Evolutionary conservation across 441 rosid species (phyloP).

Genomic region (Euphorbia schlechtendalii): DNA sequence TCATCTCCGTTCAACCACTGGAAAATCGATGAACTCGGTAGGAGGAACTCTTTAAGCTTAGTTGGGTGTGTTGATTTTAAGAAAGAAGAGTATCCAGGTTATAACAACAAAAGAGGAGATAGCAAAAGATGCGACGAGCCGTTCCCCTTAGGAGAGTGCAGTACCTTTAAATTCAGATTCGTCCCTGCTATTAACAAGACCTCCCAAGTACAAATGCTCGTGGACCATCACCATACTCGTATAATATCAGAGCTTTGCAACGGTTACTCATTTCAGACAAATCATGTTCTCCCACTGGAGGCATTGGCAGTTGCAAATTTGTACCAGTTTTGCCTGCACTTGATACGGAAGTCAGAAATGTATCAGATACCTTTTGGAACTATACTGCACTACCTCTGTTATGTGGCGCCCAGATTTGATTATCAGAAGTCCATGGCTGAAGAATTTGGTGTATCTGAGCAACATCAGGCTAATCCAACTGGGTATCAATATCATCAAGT

Average conservation of each 20-base stretch:
- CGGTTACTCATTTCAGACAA: not conserved
- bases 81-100: constrained; percentile 40
- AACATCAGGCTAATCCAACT: not conserved
- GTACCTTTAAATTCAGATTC: constrained; percentile 44
- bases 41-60: constrained; percentile 26
- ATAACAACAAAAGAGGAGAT: constrained; percentile 51
- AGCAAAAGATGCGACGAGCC: constrained; percentile 36
- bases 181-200: constrained; percentile 19
- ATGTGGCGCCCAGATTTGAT: not conserved
- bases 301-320: too few relatives aligned
- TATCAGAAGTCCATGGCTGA: constrained; percentile 3
- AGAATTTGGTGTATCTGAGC: not conserved
- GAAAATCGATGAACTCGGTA: constrained; percentile 48
- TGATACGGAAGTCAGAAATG: too few relatives aligned
- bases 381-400: not conserved
- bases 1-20: constrained; percentile 36
- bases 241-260: not conserved
- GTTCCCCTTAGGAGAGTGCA: constrained; percentile 39
- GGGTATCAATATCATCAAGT: too few relatives aligned
- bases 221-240: not conserved
- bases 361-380: not conserved
- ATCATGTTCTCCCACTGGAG: too few relatives aligned
- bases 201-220: too few relatives aligned
- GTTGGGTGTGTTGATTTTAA: constrained; percentile 24
- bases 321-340: too few relatives aligned